Conservation (phyloP, 148 eudicot species). For the Nepenthes mirabilis region DNA sequence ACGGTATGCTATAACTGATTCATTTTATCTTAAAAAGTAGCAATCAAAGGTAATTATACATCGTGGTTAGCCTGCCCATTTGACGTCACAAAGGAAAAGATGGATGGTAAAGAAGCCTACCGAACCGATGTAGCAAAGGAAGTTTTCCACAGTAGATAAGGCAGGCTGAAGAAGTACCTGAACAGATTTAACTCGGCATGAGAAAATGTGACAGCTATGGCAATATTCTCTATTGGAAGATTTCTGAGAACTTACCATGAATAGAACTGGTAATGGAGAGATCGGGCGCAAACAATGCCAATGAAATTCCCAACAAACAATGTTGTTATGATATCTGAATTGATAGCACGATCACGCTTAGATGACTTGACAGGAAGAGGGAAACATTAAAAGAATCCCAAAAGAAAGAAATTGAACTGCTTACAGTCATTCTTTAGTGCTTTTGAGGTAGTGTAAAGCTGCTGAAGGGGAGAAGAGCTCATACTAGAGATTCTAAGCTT, state of each 20-base stretch:
- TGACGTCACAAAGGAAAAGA: no score
- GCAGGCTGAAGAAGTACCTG: slow-evolving; percentile 93
- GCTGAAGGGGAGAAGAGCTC: slow-evolving; percentile 22
- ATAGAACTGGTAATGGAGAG: slow-evolving; percentile 91
- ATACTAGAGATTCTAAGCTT: slow-evolving; percentile 19
- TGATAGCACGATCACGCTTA: slow-evolving; percentile 2
- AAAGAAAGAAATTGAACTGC: slow-evolving; percentile 5
- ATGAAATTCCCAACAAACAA: slow-evolving; percentile 91
- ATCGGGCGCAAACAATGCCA: slow-evolving; percentile 84
- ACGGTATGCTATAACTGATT: no score
- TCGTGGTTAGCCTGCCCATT: no score
- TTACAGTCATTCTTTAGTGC: slow-evolving; percentile 54
- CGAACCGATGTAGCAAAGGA: slow-evolving; percentile 58
- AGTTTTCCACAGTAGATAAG: slow-evolving; percentile 85
- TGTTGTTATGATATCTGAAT: slow-evolving; percentile 72
- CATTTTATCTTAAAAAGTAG: no score
- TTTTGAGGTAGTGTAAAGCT: slow-evolving; percentile 23
- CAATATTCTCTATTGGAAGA: not conserved
- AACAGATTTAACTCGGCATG: not conserved
- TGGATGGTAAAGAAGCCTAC: slow-evolving; percentile 16
- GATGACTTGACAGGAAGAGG: not conserved
- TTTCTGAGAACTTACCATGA: slow-evolving; percentile 55
- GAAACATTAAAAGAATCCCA: no score
- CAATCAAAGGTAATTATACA: no score
- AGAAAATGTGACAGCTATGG: not conserved